Conservation (phyloP, 169 alveolate genomes). For the Toxoplasma gondii region DNA sequence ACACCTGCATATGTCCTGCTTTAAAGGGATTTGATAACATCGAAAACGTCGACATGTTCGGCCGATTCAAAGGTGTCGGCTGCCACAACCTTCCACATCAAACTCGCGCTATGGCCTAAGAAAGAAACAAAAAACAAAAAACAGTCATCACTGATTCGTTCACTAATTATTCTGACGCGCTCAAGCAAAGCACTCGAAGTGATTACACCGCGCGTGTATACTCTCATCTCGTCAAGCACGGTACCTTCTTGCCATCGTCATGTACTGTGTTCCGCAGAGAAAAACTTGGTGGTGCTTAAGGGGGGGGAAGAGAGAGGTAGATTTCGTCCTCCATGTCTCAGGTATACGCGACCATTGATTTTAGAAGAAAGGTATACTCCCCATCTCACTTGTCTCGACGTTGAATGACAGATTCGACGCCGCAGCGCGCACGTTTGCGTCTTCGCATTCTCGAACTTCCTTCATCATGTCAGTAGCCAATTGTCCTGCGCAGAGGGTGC, state of each 20-base stretch:
- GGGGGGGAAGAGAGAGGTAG: no score
- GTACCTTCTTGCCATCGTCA: no score
- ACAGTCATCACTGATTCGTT: background rate
- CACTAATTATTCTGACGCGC: no score
- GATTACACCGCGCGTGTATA: no score
- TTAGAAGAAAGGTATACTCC: background rate
- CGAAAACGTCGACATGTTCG: background rate
- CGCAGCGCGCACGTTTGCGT: background rate
- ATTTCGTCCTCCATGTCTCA: no score
- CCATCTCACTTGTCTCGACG: background rate
- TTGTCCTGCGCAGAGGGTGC: background rate
- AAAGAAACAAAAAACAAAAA: background rate
- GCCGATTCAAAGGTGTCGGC: background rate
- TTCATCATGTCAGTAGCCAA: background rate
- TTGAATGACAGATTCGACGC: background rate
- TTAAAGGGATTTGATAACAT: no score
- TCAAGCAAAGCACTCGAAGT: no score
- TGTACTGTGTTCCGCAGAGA: no score
- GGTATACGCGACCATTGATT: no score
- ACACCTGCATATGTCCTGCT: no score
- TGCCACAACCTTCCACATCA: background rate
- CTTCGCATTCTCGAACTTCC: constrained; percentile 4
- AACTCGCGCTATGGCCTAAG: background rate
- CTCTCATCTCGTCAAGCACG: no score
- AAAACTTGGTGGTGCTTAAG: no score